These are phyloP conservation scores for Mortierella sp. DNA, from an alignment of 371 early-diverging fungal species.

Conservation along the genomic window DNA sequence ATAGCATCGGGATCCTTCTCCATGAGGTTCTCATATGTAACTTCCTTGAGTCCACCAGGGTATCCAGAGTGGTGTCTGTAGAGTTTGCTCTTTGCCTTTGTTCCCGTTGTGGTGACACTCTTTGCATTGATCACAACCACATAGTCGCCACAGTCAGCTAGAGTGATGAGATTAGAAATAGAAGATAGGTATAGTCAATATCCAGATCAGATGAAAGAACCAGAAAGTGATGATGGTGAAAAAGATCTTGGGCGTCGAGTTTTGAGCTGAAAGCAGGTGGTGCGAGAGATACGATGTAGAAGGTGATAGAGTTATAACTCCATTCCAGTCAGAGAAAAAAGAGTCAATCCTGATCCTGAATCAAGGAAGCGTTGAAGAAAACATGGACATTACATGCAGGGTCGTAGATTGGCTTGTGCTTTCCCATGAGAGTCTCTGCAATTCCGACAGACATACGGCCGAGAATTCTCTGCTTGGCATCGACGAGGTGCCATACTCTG, in stretches of 20 bases:
- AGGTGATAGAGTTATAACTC: too few species aligned
- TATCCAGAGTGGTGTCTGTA: constrained; percentile 93
- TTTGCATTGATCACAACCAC: constrained; percentile 97
- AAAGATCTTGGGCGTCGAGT: too few species aligned
- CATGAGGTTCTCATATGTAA: constrained; percentile 79
- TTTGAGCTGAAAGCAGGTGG: too few species aligned
- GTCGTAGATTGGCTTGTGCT: constrained; percentile 96
- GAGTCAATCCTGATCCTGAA: not conserved
- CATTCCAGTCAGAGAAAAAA: not conserved
- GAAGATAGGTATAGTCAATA: not conserved
- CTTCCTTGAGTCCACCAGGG: constrained; percentile 93
- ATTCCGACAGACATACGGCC: constrained; percentile 91
- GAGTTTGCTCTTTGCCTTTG: constrained; percentile 89
- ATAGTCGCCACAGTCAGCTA: constrained; percentile 97
- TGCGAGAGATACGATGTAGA: too few species aligned
- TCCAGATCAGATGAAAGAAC: not conserved
- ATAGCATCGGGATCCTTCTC: constrained; percentile 86
- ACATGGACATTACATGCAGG: constrained; percentile 78
- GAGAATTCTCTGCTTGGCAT: constrained; percentile 90
- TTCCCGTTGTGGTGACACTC: constrained; percentile 87
- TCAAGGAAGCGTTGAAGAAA: not conserved
- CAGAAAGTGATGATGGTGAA: not conserved
- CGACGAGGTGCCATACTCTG: constrained; percentile 96
- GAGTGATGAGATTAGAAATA: not conserved
- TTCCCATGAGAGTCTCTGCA: constrained; percentile 95